Evolutionary conservation across 768 basidiomycete genomes (phyloP).

Genomic region (Thelephora aurantiotincta): DNA sequence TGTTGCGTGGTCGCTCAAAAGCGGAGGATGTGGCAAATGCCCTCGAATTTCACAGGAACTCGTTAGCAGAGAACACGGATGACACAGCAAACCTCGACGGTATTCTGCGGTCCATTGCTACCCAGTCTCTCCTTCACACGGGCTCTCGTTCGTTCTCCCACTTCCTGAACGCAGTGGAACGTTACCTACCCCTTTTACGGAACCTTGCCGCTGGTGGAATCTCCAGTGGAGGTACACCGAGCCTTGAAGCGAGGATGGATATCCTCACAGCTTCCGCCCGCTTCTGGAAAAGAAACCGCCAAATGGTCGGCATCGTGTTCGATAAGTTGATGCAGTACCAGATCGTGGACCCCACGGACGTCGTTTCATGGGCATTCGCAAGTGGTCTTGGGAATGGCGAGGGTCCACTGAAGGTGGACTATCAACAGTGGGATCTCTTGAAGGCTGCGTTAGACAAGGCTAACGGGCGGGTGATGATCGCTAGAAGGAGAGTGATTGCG

Average conservation of each 20-base stretch:
- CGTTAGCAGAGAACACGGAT: conserved; percentile 46
- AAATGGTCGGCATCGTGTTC: conserved; percentile 85
- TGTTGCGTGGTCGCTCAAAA: conserved; percentile 71
- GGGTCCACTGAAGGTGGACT: conserved; percentile 19
- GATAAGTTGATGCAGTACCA: conserved; percentile 99
- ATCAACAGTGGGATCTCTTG: conserved; percentile 79
- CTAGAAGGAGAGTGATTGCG: conserved; percentile 64
- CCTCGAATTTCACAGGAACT: conserved; percentile 54
- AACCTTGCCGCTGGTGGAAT: conserved; percentile 35
- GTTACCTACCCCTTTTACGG: conserved; percentile 71
- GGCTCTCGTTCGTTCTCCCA: conserved; percentile 96
- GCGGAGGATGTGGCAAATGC: conserved; percentile 69
- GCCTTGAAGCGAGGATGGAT: conserved; percentile 47
- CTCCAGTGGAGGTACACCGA: conserved; percentile 21
- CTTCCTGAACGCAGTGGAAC: conserved; percentile 92
- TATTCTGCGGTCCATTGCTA: conserved; percentile 60
- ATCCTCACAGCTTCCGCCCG: conserved; percentile 55
- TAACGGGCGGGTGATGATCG: conserved; percentile 73
- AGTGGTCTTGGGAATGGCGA: conserved; percentile 31
- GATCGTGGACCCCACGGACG: conserved; percentile 87
- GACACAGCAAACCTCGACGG: conserved; percentile 50
- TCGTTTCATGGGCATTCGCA: conserved; percentile 73
- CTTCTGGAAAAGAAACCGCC: conserved; percentile 78
- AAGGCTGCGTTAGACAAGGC: conserved; percentile 80
- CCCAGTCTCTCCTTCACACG: conserved; percentile 82